Evolutionary conservation across 164 flowering plant genomes (phyloP).

Genomic region (Piper longum): DNA sequence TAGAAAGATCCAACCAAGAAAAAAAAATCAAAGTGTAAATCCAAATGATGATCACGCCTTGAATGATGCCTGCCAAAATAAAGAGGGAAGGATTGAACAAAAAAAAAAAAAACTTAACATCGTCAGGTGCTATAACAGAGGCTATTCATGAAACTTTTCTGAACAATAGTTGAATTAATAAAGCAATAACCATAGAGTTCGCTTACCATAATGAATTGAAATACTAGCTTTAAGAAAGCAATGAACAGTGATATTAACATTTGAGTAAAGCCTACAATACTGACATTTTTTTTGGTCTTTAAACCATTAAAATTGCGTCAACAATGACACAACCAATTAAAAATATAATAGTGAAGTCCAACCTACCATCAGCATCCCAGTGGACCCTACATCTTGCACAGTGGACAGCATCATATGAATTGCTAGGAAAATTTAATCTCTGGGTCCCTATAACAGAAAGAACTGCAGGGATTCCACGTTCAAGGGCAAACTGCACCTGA

Average conservation of each 20-base stretch:
- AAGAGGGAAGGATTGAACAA: no score
- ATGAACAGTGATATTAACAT: not conserved
- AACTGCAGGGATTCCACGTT: conserved; percentile 87
- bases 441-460: conserved; percentile 84
- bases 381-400: conserved; percentile 94
- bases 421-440: conserved; percentile 57
- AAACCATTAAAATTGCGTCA: not conserved
- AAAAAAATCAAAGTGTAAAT: no score
- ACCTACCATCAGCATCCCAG: conserved; percentile 86
- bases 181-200: no score
- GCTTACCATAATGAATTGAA: no score
- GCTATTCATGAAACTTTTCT: no score
- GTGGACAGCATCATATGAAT: conserved; percentile 70
- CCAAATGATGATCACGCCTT: no score
- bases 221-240: no score
- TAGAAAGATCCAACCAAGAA: not conserved
- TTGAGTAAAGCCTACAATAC: not conserved
- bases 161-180: no score
- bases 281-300: not conserved
- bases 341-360: not conserved
- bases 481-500: conserved; percentile 95
- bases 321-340: not conserved
- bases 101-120: no score
- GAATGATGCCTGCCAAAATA: no score
- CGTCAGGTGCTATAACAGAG: no score